Evolutionary conservation across 306 rosid genomes (phyloP), one percentile per base, ranked within the genome.

Genomic region (Leucaena leucocephala): DNA sequence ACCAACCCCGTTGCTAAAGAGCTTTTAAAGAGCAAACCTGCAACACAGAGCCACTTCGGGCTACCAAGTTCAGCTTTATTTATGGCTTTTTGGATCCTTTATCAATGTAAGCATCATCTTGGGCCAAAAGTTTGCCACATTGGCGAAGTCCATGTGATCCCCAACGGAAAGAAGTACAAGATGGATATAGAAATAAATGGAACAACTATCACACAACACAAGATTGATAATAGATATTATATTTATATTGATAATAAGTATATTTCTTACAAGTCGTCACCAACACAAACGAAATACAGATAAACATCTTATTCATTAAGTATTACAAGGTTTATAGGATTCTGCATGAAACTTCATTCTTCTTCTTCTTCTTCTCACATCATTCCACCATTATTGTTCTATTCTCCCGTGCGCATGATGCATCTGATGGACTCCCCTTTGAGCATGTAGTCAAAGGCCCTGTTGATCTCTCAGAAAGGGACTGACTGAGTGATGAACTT

Each of bases 401-500:
- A 82, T 0, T 69, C 40, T 48, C 49, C 78, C 88, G 85, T 80
- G 39, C 55, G 13, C 49, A 87, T 85, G 34, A 88, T 72, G 81
- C 91, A 88, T 7, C 89, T 75, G 61, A 88, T 83, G 21, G 86
- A 64, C 77, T 85, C 7, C 71, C 91, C 91, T 27, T 68, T 52
- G 80, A 81, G 64, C 91, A 88, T 88, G 68, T 65, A 81, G 0
- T 87, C 89, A 19, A 85, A 85, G 5, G 91, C 85, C 46, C 75
- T 85, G 84, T 83, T 87, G 44, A 87, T 87, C 76, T 87, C 87
- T 0, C 79, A 57, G 57, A 87, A 87, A 0, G 91, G 39, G 27
- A 88, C 68, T 0, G 89, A 44, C 62, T 88, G 91, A 58, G 89
- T 88, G 68, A 88, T 81, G 69, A 88, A 88, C 55, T 88, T 88